Conservation (phyloP, 2,329 filamentous ascomycete species). For the Botrytis deweyae region DNA sequence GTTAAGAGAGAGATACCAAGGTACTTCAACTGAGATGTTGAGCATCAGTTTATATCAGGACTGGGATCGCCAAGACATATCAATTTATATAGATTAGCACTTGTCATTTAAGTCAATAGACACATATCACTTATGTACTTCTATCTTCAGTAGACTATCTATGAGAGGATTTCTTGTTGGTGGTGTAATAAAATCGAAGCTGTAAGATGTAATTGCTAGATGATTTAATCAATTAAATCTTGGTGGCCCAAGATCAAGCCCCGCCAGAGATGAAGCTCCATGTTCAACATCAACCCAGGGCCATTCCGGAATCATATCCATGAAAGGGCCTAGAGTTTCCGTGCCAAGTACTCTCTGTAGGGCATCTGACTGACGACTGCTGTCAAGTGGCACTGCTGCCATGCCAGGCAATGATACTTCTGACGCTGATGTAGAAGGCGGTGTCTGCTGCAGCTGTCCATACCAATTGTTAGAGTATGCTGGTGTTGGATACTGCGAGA, state of each 20-base stretch:
- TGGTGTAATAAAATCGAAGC: slow-evolving; percentile 7
- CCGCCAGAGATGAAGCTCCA: slow-evolving; percentile 8
- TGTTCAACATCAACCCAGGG: slow-evolving; percentile 9
- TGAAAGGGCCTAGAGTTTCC: slow-evolving; percentile 8
- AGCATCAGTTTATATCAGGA: slow-evolving; percentile 10
- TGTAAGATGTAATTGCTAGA: slow-evolving; percentile 3
- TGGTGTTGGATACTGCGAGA: slow-evolving; percentile 6
- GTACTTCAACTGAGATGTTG: slow-evolving; percentile 8
- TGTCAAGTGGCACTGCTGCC: slow-evolving; percentile 8
- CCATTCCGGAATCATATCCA: slow-evolving; percentile 8
- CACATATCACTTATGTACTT: slow-evolving; percentile 8
- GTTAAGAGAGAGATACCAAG: slow-evolving; percentile 11
- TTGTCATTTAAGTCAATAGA: slow-evolving; percentile 4
- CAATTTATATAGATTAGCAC: slow-evolving; percentile 9
- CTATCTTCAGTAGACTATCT: slow-evolving; percentile 8
- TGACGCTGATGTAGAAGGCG: slow-evolving; percentile 6
- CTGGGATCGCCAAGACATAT: slow-evolving; percentile 6
- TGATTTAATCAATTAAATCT: slow-evolving; percentile 9
- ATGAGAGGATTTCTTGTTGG: slow-evolving; percentile 7
- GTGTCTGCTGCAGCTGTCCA: slow-evolving; percentile 7
- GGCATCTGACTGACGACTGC: slow-evolving; percentile 2
- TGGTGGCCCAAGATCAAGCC: slow-evolving; percentile 3
- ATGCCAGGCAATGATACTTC: slow-evolving; percentile 7
- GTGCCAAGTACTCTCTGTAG: slow-evolving; percentile 6
- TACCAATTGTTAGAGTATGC: slow-evolving; percentile 7